Evolutionary conservation across 768 basidiomycete genomes (phyloP).

Genomic region (Calocera cornea): DNA sequence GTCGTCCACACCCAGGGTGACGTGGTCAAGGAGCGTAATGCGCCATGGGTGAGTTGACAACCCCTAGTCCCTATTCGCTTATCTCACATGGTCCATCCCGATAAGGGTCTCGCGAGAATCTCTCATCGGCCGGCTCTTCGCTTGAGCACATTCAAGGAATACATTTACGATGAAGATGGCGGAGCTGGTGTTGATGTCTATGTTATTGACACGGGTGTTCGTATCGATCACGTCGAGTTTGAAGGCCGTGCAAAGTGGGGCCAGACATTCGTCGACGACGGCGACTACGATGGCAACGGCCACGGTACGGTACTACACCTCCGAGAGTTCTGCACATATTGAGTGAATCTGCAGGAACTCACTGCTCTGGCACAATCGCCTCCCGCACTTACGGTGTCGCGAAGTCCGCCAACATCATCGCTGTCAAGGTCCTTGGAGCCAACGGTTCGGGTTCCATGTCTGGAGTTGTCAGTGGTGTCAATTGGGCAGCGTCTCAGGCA

Average conservation of each 20-base stretch:
- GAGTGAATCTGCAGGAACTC: slow-evolving; percentile 29
- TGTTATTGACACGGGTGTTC: slow-evolving; percentile 81
- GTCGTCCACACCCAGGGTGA: slow-evolving; percentile 62
- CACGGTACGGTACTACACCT: slow-evolving; percentile 40
- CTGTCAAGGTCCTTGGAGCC: slow-evolving; percentile 79
- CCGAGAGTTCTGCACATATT: background rate
- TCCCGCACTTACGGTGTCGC: slow-evolving; percentile 89
- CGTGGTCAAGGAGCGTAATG: slow-evolving; percentile 39
- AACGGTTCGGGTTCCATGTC: slow-evolving; percentile 92
- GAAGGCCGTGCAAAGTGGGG: slow-evolving; percentile 87
- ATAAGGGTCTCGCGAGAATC: slow-evolving; percentile 84
- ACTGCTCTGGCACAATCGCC: slow-evolving; percentile 94
- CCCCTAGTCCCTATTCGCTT: background rate
- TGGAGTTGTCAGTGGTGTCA: slow-evolving; percentile 81
- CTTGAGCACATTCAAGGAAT: slow-evolving; percentile 73
- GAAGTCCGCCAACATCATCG: slow-evolving; percentile 77
- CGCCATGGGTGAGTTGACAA: slow-evolving; percentile 64
- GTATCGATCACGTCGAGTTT: slow-evolving; percentile 71
- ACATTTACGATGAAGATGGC: slow-evolving; percentile 53
- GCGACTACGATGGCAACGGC: slow-evolving; percentile 85
- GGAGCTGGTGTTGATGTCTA: slow-evolving; percentile 92
- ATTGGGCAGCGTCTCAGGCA: slow-evolving; percentile 49
- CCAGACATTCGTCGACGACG: slow-evolving; percentile 69
- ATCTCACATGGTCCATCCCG: background rate
- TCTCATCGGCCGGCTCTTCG: slow-evolving; percentile 68